Evolutionary conservation across 768 basidiomycete genomes (phyloP).

Genomic region (Pisolithus orientalis): DNA sequence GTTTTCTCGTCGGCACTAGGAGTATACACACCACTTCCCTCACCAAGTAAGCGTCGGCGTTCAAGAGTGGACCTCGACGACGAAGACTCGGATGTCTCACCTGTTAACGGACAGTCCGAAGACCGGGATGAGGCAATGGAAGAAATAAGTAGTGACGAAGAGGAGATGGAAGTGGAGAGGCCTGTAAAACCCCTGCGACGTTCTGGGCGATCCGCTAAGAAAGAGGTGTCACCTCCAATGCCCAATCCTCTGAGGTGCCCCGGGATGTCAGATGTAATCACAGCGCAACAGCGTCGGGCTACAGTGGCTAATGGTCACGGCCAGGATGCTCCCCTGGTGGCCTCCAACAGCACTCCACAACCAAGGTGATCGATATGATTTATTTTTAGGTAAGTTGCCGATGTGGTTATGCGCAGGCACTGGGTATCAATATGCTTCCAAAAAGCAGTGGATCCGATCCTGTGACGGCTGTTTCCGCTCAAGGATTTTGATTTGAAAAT

Average conservation of each 20-base stretch:
- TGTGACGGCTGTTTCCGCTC: not conserved
- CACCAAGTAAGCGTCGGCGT: conserved; percentile 33
- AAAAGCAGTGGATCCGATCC: conserved; percentile 10
- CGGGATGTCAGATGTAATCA: conserved; percentile 29
- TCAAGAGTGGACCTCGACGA: conserved; percentile 15
- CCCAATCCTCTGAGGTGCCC: conserved; percentile 16
- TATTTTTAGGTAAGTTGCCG: conserved; percentile 21
- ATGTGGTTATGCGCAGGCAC: conserved; percentile 5
- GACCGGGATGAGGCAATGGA: conserved; percentile 18
- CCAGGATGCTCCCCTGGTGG: conserved; percentile 12
- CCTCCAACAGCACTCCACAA: conserved; percentile 19
- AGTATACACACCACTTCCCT: conserved; percentile 21
- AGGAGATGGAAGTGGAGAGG: conserved; percentile 22
- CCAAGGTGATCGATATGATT: conserved; percentile 12
- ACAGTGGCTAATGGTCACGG: conserved; percentile 10
- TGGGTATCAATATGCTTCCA: conserved; percentile 11
- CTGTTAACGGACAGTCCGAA: conserved; percentile 15
- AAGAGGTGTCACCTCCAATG: conserved; percentile 20
- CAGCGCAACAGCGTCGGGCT: conserved; percentile 16
- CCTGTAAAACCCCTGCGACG: conserved; percentile 32
- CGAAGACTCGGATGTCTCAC: conserved; percentile 14
- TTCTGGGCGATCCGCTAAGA: conserved; percentile 23
- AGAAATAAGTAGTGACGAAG: conserved; percentile 20
- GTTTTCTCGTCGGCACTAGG: conserved; percentile 32
- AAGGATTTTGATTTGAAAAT: conserved; percentile 1